Conservation (phyloP, 768 basidiomycete species). For the Multifurca ochricompacta region DNA sequence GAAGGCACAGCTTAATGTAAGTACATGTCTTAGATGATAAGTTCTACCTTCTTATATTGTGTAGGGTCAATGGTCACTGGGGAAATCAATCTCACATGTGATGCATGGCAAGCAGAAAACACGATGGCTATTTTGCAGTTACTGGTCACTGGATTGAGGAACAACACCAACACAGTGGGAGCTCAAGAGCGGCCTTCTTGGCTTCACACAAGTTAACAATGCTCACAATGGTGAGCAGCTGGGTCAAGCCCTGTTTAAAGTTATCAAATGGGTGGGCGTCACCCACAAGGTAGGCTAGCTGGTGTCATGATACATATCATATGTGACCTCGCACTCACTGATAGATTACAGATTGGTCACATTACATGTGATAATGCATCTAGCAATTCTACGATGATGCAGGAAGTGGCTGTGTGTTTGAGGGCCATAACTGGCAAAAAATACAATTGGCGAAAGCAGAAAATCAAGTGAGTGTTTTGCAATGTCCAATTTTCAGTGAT, state of each 20-base stretch:
- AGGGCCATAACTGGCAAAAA: too few relatives aligned
- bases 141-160: neutral
- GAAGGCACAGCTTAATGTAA: constrained; percentile 21
- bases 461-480: too few relatives aligned
- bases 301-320: neutral
- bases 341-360: neutral
- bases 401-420: neutral
- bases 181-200: neutral
- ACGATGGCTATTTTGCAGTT: neutral
- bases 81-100: neutral
- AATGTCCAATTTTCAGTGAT: too few relatives aligned
- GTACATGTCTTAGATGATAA: neutral
- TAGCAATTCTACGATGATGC: neutral
- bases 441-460: too few relatives aligned
- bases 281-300: constrained; percentile 27
- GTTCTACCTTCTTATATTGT: neutral
- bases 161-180: neutral
- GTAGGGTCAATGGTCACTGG: constrained; percentile 15
- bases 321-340: too few relatives aligned
- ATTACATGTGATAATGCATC: neutral
- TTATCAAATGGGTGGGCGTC: constrained; percentile 26
- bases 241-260: constrained; percentile 33
- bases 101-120: constrained; percentile 1
- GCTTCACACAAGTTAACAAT: constrained; percentile 6
- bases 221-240: constrained; percentile 19